phyloP scores from a whole-genome alignment of 2,329 filamentous ascomycete species.

The Gyromitra esculenta region DNA sequence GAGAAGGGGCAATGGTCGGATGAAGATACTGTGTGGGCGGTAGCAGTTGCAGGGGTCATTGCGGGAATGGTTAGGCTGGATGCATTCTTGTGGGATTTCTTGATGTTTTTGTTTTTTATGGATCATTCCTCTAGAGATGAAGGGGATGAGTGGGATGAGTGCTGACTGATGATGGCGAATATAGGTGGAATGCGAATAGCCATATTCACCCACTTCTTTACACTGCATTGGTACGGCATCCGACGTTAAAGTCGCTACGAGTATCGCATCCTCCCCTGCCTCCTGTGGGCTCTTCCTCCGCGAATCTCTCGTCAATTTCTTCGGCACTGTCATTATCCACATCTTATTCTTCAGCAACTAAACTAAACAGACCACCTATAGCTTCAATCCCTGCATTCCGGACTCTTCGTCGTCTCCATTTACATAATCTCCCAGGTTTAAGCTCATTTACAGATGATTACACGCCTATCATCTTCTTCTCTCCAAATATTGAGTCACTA shows the following conservation, averaged over 20 bases:
- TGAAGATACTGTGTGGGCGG: conserved; percentile 49
- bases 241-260: conserved; percentile 28
- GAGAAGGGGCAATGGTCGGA: conserved; percentile 42
- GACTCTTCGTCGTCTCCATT: conserved; percentile 24
- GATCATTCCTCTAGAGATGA: background rate
- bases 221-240: conserved; percentile 42
- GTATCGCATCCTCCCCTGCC: conserved; percentile 36
- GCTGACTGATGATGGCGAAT: conserved; percentile 33
- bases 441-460: conserved; percentile 42
- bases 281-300: background rate
- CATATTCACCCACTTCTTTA: conserved; percentile 52
- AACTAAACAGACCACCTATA: conserved; percentile 30
- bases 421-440: conserved; percentile 35
- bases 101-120: background rate
- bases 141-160: conserved; percentile 15
- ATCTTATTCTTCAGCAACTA: background rate
- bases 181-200: conserved; percentile 40
- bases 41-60: conserved; percentile 46
- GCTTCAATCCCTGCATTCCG: conserved; percentile 33
- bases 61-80: conserved; percentile 41
- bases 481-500: conserved; percentile 25
- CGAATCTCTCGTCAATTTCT: background rate
- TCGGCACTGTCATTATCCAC: background rate
- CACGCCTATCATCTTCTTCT: conserved; percentile 30
- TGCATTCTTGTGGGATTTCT: conserved; percentile 44